Percentiles rank a stretch among this genome's conserved stretches.
phyloP scores from a whole-genome alignment of 768 basidiomycete genomes.

The Gautieria morchelliformis region DNA sequence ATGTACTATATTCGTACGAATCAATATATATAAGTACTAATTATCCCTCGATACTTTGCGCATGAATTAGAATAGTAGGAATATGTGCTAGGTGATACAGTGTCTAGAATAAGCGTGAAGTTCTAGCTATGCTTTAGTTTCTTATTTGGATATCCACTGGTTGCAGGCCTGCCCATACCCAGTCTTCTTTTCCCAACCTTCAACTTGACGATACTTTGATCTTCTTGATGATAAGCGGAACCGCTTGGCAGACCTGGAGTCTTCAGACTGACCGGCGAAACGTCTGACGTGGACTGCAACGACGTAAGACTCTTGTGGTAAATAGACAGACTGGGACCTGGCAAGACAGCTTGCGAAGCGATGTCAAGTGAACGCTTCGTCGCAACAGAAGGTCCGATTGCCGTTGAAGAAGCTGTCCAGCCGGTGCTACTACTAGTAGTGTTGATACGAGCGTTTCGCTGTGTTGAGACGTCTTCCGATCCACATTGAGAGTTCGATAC shows the following conservation, averaged over 20 bases:
- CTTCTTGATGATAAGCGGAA: not conserved
- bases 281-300: not conserved
- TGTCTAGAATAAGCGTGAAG: not conserved
- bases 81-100: not conserved
- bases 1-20: too few species aligned
- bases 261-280: not conserved
- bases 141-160: conserved; percentile 51
- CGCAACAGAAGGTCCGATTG: too few species aligned
- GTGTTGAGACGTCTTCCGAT: too few species aligned
- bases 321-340: too few species aligned
- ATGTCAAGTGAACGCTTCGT: too few species aligned
- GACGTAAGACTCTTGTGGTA: not conserved
- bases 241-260: not conserved
- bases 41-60: too few species aligned
- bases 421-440: too few species aligned
- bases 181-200: conserved; percentile 39
- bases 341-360: too few species aligned
- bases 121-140: conserved; percentile 41
- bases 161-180: conserved; percentile 45
- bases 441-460: too few species aligned
- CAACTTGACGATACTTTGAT: conserved; percentile 15
- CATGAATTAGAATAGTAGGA: not conserved
- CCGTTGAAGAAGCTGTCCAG: too few species aligned
- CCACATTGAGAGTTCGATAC: too few species aligned
- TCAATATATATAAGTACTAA: too few species aligned